phyloP scores from a whole-genome alignment of 805 yeast species.

The Metschnikowia drakensbergensis region DNA sequence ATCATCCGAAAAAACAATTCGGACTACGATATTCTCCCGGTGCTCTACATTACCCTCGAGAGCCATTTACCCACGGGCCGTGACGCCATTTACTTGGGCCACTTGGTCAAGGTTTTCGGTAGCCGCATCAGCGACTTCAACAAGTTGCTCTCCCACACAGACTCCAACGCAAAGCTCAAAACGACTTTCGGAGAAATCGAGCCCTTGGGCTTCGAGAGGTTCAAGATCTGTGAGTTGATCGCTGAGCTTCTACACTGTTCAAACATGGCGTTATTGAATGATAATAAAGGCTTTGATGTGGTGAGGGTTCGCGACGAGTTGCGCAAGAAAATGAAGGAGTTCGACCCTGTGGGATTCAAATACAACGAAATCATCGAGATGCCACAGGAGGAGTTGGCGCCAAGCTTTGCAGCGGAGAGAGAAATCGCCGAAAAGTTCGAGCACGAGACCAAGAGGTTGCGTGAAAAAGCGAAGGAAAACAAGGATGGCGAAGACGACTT shows the following conservation, averaged over 20 bases:
- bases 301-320: conserved; percentile 38
- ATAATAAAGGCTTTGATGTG: conserved; percentile 41
- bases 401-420: conserved; percentile 18
- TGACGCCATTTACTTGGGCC: conserved; percentile 46
- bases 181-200: conserved; percentile 30
- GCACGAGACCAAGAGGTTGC: conserved; percentile 14
- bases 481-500: conserved; percentile 14
- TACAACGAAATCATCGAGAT: conserved; percentile 42
- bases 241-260: conserved; percentile 47
- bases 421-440: conserved; percentile 17
- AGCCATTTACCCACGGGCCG: conserved; percentile 47
- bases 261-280: conserved; percentile 44
- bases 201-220: conserved; percentile 45
- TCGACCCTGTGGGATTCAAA: conserved; percentile 43
- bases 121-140: conserved; percentile 36
- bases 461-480: conserved; percentile 3
- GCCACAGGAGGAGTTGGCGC: conserved; percentile 21
- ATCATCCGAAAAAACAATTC: conserved; percentile 44
- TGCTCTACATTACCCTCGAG: conserved; percentile 41
- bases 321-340: conserved; percentile 37
- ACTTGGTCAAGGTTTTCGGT: conserved; percentile 39
- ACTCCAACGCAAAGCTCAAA: conserved; percentile 16
- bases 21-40: conserved; percentile 44
- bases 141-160: conserved; percentile 27
- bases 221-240: conserved; percentile 44